Base-by-base conservation (phyloP, 2,329 filamentous ascomycete genomes). In the Plectosphaerella plurivora region DNA sequence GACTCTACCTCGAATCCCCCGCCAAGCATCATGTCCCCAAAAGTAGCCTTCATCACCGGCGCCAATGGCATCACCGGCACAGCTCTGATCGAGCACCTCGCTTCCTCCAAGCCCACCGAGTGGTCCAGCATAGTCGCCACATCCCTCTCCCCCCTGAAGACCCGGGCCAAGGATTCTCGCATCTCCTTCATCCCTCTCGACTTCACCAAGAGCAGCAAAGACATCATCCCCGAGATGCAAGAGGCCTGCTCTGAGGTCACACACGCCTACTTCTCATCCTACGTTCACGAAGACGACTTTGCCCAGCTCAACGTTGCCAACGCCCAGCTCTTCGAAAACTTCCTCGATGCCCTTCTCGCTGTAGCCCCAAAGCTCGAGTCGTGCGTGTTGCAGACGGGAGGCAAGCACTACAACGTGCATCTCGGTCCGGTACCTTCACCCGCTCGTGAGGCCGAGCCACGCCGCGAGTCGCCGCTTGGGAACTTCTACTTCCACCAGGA, bases 21-120 rank as follows among this genome's bases (percentile, higher is more conserved):
- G n/a, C n/a, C n/a, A n/a, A n/a, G n/a, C n/a, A n/a, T n/a, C n/a
- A 39, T 39, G 36, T 14, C 36, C 6, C 36, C 36, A 4, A 68
- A 67, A 47, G 61, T 63, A 7, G 67, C 67, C 7, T 65, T 70
- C 44, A 60, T 69, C 18, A 65, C 66, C 7, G 65, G 65, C 22
- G 60, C 51, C 20, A 68, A 69, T 52, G 66, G 68, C 41, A 65
- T 69, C 45, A 65, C 55, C 46, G 67, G 67, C 15, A 50, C 53
- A 39, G 62, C 64, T 4, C 61, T 70, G 9, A 50, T 69, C 15
- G 65, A 69, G 49, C 58, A 68, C 47, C 53, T 70, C 18, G 24
- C 24, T 14, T 3, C n/a, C 2, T n/a, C 46, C 12, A n/a, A 33
- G 5, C 2, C 46, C 4, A n/a, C 14, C 24, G 46, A 48, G 12